These are phyloP conservation scores for Hymenoscyphus infarciens DNA, from an alignment of 2,329 filamentous ascomycete genomes.

Conservation along the genomic window DNA sequence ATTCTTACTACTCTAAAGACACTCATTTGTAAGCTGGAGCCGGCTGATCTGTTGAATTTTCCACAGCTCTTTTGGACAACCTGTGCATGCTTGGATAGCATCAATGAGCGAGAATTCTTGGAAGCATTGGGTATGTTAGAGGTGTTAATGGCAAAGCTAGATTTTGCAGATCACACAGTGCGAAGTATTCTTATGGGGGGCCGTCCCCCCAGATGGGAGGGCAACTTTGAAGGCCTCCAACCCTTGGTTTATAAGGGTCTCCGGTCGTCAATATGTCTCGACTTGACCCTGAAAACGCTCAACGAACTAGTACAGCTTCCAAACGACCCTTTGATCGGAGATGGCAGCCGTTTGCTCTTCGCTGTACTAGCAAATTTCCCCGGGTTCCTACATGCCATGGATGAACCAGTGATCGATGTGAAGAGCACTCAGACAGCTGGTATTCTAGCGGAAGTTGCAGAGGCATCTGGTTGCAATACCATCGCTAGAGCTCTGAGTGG, in stretches of 20 bases:
- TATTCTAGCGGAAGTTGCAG: conserved; percentile 67
- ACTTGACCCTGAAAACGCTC: conserved; percentile 72
- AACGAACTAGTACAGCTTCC: conserved; percentile 77
- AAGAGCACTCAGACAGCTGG: conserved; percentile 61
- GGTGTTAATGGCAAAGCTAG: conserved; percentile 77
- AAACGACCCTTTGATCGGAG: conserved; percentile 75
- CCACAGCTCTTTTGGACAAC: conserved; percentile 98
- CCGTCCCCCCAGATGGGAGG: conserved; percentile 84
- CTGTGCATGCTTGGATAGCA: conserved; percentile 92
- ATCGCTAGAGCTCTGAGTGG: conserved; percentile 67
- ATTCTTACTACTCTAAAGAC: conserved; percentile 92
- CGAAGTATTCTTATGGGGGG: conserved; percentile 71
- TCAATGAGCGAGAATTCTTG: conserved; percentile 91
- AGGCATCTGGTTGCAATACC: conserved; percentile 63
- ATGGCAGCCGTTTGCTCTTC: conserved; percentile 78
- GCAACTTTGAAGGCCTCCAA: conserved; percentile 81
- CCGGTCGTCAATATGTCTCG: conserved; percentile 78
- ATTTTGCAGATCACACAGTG: conserved; percentile 68
- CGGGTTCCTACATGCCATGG: conserved; percentile 75
- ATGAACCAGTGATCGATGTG: conserved; percentile 55
- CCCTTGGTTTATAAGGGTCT: conserved; percentile 86
- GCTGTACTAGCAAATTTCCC: conserved; percentile 89
- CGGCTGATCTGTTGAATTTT: conserved; percentile 78
- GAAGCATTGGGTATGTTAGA: conserved; percentile 91
- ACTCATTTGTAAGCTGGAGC: conserved; percentile 79